Conservation (phyloP, 192 early-diverging fungal species). For the Podila clonocystis region DNA sequence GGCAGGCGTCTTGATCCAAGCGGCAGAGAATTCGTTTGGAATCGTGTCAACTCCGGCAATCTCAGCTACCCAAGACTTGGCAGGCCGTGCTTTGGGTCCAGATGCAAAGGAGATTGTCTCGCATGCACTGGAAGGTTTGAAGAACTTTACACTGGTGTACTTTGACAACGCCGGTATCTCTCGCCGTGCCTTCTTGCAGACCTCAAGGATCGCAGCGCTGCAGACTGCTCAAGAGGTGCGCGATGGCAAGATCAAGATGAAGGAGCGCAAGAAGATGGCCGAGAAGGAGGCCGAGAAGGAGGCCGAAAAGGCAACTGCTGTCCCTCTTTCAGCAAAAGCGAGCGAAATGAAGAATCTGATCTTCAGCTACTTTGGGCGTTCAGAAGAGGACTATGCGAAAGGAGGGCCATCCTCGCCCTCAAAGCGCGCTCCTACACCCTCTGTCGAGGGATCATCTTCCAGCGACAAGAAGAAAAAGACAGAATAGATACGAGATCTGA, state of each 20-base stretch:
- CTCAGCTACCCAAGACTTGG: constrained; percentile 38
- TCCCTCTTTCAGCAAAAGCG: constrained; percentile 3
- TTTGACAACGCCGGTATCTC: constrained; percentile 42
- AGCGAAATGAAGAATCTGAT: not conserved
- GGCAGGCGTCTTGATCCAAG: constrained; percentile 43
- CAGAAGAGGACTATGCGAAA: not conserved
- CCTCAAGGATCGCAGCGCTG: constrained; percentile 29
- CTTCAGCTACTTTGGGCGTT: constrained; percentile 1
- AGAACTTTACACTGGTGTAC: constrained; percentile 40
- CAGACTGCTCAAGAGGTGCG: constrained; percentile 45
- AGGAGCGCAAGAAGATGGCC: constrained; percentile 21
- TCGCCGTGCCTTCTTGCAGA: constrained; percentile 40
- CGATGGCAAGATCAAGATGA: constrained; percentile 49
- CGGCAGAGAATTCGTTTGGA: constrained; percentile 37
- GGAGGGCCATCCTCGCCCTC: not conserved
- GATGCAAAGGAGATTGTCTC: constrained; percentile 38
- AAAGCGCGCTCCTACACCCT: too few relatives aligned
- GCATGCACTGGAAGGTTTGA: constrained; percentile 37
- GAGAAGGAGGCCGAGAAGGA: not conserved
- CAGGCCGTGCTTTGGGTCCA: constrained; percentile 33
- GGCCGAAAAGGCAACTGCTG: not conserved
- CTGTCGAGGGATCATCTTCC: not conserved
- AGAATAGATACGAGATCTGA: not conserved
- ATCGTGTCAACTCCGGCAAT: constrained; percentile 35
- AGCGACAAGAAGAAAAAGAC: not conserved